Evolutionary conservation across 169 alveolate genomes (phyloP), one percentile per base, ranked within the genome.

Genomic region (Plasmodium chabaudi): DNA sequence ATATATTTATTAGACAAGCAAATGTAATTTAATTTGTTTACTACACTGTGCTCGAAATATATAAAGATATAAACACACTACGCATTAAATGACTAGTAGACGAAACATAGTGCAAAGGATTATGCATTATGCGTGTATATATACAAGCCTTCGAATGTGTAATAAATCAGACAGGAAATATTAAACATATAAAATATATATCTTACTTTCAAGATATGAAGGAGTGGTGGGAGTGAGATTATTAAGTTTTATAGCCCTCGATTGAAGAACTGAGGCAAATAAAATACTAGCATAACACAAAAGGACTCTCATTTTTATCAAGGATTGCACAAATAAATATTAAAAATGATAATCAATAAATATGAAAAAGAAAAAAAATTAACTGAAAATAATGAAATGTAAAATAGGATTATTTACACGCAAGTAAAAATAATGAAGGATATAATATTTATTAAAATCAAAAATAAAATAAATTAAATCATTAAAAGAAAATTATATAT

Each of bases 161-260:
- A 23, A 10, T 25, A 10, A 3, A 34, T 34, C 42, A 34, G 5
- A 34, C 7, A 34, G 42, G 42, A 1, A 34, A 34, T 9, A 0
- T 21, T 55, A 17, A 19, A 34, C 25, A 42, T 69, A 47, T 55
- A 69, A 23, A 10, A 51, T 25, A 63, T 17, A 7, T 13, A 21
- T n/a, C 27, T 67, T 82, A 82, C 90, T 59, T 82, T 82, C 90
- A 70, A 82, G 39, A 27, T 82, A 82, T 15, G 77, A 19, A 15
- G 44, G 7, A 51, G 84, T 82, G 17, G 25, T 10, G 57, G 17
- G 0, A 42, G 25, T 65, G 15, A 39, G 59, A 55, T 72, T 34
- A 56, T 82, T 47, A 71, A 67, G 84, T 60, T 55, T 79, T 46
- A 67, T 82, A 27, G 90, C 77, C 25, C 72, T 68, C 60, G 57